These are phyloP conservation scores for Murraya paniculata DNA, from an alignment of 345 rosid genomes.

Conservation along the genomic window DNA sequence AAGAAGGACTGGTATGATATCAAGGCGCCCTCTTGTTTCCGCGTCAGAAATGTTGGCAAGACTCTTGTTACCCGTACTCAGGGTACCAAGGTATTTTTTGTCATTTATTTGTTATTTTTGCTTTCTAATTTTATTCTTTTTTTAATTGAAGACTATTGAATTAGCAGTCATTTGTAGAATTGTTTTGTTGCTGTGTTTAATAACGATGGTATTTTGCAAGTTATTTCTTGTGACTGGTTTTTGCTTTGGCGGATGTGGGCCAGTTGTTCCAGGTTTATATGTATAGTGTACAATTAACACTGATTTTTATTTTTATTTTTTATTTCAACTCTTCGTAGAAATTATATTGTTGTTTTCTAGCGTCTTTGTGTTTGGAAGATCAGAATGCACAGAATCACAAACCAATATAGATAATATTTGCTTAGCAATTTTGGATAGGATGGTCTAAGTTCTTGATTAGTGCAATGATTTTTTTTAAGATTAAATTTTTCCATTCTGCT, in stretches of 20 bases:
- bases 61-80: conserved; percentile 92
- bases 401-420: background rate
- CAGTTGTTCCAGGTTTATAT: background rate
- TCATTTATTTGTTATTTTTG: background rate
- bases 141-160: background rate
- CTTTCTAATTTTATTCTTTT: background rate
- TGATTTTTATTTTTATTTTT: background rate
- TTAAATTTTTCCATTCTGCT: background rate
- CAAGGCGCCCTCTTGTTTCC: conserved; percentile 85
- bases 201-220: background rate
- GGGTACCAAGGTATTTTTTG: conserved; percentile 77
- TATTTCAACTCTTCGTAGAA: background rate
- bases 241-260: background rate
- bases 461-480: background rate
- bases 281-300: background rate
- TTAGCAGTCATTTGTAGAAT: background rate
- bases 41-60: conserved; percentile 67
- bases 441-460: background rate
- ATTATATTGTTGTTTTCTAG: background rate
- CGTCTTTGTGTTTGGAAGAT: background rate
- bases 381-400: background rate
- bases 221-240: background rate
- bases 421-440: background rate
- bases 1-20: conserved; percentile 99
- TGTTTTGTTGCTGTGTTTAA: background rate